Evolutionary conservation across 108 stramenopile species (phyloP).

Genomic region (Cyclotella atomus): DNA sequence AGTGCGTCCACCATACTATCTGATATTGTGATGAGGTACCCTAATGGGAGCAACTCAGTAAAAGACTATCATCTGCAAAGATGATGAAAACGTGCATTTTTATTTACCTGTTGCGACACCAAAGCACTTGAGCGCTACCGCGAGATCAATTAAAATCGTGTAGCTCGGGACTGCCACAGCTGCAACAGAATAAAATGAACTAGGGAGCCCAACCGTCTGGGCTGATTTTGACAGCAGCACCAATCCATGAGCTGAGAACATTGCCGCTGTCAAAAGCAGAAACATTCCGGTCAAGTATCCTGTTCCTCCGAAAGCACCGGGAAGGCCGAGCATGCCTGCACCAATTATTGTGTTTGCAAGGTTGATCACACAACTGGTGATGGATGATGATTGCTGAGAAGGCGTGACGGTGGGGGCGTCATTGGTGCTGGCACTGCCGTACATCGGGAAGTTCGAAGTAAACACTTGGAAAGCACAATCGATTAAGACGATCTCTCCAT

Average conservation of each 20-base stretch:
- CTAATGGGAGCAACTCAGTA: background rate
- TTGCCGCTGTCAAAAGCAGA: constrained; percentile 60
- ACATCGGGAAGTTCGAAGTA: no score
- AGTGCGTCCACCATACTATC: constrained; percentile 75
- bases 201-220: constrained; percentile 26
- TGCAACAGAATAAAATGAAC: constrained; percentile 72
- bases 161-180: constrained; percentile 58
- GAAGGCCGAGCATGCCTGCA: constrained; percentile 76
- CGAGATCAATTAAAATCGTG: constrained; percentile 70
- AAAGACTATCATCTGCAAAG: no score
- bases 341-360: constrained; percentile 79
- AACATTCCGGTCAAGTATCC: constrained; percentile 68
- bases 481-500: no score
- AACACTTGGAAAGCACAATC: no score
- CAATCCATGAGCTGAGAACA: constrained; percentile 57
- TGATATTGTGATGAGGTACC: constrained; percentile 79
- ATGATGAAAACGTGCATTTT: no score
- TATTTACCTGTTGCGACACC: constrained; percentile 67
- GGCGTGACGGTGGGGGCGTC: background rate
- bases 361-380: constrained; percentile 58
- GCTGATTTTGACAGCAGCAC: constrained; percentile 52
- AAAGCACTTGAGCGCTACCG: constrained; percentile 84
- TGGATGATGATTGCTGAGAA: constrained; percentile 10
- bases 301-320: constrained; percentile 67
- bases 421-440: background rate